phyloP scores from a whole-genome alignment of 148 eudicot genomes.

The Vaccinium vitisidaea region DNA sequence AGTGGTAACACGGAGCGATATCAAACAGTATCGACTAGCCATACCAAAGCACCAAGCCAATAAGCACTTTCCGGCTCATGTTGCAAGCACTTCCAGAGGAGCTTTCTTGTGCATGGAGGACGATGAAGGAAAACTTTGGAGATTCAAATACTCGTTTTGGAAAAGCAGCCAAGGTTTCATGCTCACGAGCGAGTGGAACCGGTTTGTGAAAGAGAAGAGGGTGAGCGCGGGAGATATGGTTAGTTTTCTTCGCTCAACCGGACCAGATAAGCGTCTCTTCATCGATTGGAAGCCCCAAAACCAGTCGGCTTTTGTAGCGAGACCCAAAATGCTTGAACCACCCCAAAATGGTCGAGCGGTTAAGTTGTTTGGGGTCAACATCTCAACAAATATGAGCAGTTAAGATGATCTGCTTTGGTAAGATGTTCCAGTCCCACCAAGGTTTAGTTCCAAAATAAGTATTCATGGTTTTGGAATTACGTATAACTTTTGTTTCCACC shows the following conservation, averaged over 20 bases:
- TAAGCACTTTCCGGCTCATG: slow-evolving; percentile 25
- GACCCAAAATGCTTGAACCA: neutral
- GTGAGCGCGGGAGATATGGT: slow-evolving; percentile 30
- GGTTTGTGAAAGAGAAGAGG: slow-evolving; percentile 30
- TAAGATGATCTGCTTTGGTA: neutral
- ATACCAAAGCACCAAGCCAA: slow-evolving; percentile 35
- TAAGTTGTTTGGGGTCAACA: slow-evolving; percentile 31
- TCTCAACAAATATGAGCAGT: slow-evolving; percentile 1
- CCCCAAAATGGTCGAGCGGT: slow-evolving; percentile 2
- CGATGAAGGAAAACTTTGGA: slow-evolving; percentile 30
- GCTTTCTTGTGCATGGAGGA: slow-evolving; percentile 32
- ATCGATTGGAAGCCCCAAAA: slow-evolving; percentile 24
- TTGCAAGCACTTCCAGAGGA: slow-evolving; percentile 19
- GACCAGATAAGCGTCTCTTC: slow-evolving; percentile 22
- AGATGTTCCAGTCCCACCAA: neutral
- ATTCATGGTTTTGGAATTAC: neutral
- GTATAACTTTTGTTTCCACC: neutral
- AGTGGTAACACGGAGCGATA: slow-evolving; percentile 32
- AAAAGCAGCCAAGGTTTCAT: slow-evolving; percentile 33
- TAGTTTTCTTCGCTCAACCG: slow-evolving; percentile 20
- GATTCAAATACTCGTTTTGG: slow-evolving; percentile 35
- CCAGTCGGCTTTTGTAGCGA: neutral
- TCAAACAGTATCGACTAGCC: slow-evolving; percentile 29
- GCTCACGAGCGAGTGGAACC: slow-evolving; percentile 37
- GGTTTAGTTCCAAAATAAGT: neutral